A percentile compares a stretch with the other conserved stretches of the same genome.
phyloP scores from a whole-genome alignment of 805 yeast genomes.

The Barnettozyma wickerhamii region DNA sequence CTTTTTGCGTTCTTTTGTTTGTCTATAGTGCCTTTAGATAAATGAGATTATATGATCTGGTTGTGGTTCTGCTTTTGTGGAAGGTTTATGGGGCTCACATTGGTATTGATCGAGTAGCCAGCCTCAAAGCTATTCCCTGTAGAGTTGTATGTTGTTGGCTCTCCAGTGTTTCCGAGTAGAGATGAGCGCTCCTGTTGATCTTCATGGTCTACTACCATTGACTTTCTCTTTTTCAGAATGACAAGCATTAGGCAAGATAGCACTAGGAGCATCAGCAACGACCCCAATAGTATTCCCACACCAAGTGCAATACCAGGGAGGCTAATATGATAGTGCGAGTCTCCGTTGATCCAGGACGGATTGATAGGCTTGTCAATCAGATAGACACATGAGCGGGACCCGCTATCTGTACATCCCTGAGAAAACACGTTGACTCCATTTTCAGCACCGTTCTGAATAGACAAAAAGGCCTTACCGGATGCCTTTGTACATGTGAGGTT shows the following conservation, averaged over 20 bases:
- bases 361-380: conserved; percentile 65
- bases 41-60: too few relatives aligned
- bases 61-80: conserved; percentile 2
- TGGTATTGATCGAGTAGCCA: conserved; percentile 19
- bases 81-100: conserved; percentile 17
- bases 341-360: conserved; percentile 54
- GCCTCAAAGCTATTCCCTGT: conserved; percentile 18
- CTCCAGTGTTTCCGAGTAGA: neutral
- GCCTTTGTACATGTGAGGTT: conserved; percentile 41
- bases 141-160: too few relatives aligned
- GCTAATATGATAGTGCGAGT: conserved; percentile 48
- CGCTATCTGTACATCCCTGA: conserved; percentile 49
- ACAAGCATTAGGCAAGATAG: conserved; percentile 34
- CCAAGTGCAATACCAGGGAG: conserved; percentile 66
- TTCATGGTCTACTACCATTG: neutral
- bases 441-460: conserved; percentile 43
- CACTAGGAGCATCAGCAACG: conserved; percentile 34
- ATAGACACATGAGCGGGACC: conserved; percentile 46
- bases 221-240: conserved; percentile 27
- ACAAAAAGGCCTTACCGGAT: conserved; percentile 31
- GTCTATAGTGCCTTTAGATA: too few relatives aligned
- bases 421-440: conserved; percentile 55
- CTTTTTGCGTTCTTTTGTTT: too few relatives aligned
- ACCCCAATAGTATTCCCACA: conserved; percentile 62
- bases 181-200: conserved; percentile 6